Base-by-base conservation (phyloP, 805 yeast species). In the Saccharomycopsis selenospora region DNA sequence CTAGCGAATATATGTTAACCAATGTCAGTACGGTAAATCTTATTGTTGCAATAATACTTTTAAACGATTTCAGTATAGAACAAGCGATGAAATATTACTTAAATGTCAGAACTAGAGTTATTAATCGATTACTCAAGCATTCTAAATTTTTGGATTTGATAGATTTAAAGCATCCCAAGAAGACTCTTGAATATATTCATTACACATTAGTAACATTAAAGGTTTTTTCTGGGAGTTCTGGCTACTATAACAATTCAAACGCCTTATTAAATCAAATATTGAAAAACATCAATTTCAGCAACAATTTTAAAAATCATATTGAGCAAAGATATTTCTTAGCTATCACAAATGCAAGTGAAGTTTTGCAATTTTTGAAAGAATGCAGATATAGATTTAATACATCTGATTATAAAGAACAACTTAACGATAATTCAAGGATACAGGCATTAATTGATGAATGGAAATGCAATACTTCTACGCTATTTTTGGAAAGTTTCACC, bases 11-110 rank as follows among this genome's bases (percentile, higher is more conserved):
- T 25, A n/a, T 33, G n/a, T 27, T 45, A 25, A 23, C 26, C 8
- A 25, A 33, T 25, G 26, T 26, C 10, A 24, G 47, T 28, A 33
- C 43, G 10, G 24, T 47, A 17, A 27, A 28, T 3, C 26, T 49
- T 6, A 17, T 43, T 23, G 46, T 30, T 8, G 30, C 49, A 3
- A 8, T 49, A 7, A 45, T 49, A 23, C 17, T 43, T n/a, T n/a
- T 43, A 17, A 13, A 13, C 5, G 20, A 33, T 3, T 49, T 30
- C 14, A 23, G 42, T 26, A 6, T 46, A 5, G 3, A 13, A 3
- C 28, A 26, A 7, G 14, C 42, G 3, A 23, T 49, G 4, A 11
- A 33, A 3, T 27, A 49, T 29, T 45, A 38, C 28, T 29, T 49
- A 13, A 6, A 28, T 6, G 10, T 45, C 4, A 41, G 46, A 20